Conservation (phyloP, 2,329 filamentous ascomycete genomes). For the Aspergillus novofumigatus region DNA sequence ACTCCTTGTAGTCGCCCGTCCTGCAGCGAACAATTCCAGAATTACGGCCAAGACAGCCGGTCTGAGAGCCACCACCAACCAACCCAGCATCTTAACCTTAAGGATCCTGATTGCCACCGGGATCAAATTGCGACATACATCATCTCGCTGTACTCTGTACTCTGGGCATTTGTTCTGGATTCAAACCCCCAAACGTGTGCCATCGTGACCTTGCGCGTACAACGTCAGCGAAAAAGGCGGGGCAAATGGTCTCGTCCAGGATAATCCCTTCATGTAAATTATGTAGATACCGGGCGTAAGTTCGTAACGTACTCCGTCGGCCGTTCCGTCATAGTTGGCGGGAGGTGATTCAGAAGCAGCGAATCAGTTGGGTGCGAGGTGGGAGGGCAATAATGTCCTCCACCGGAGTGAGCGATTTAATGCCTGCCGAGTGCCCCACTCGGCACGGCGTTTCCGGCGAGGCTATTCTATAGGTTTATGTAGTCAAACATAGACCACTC, state of each 20-base stretch:
- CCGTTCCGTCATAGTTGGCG: neutral
- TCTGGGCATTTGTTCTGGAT: neutral
- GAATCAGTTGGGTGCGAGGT: neutral
- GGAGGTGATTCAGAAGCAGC: neutral
- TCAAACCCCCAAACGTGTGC: neutral
- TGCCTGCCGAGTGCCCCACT: constrained; percentile 5
- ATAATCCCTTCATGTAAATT: neutral
- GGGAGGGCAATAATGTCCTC: neutral
- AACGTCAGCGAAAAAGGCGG: neutral
- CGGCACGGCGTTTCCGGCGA: constrained; percentile 22
- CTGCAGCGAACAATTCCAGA: constrained; percentile 37
- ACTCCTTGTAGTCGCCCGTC: neutral
- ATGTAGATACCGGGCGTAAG: neutral
- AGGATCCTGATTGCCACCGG: neutral
- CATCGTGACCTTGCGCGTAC: neutral
- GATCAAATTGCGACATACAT: constrained; percentile 4
- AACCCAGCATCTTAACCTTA: constrained; percentile 4
- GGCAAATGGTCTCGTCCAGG: neutral
- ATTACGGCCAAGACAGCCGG: constrained; percentile 12
- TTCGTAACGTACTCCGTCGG: neutral
- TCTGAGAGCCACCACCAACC: constrained; percentile 15
- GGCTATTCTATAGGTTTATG: neutral
- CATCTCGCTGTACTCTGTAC: neutral
- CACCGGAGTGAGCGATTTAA: neutral
- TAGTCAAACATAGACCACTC: fast-evolving